Conservation (phyloP, 305 asterid genomes). For the Solanum aculeatissimum region DNA sequence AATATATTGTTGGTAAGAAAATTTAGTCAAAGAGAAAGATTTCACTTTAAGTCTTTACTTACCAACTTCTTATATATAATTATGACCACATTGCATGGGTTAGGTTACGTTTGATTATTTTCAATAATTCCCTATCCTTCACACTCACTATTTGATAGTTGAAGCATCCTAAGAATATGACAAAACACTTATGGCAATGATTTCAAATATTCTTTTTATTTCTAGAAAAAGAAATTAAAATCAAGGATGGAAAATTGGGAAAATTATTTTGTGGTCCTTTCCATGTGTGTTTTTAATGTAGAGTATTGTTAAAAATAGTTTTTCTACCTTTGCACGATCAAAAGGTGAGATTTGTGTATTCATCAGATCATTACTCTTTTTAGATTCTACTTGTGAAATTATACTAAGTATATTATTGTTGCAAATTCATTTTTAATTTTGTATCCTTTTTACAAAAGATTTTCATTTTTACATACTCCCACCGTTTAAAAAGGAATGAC, state of each 20-base stretch:
- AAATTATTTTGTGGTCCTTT: too few relatives aligned
- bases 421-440: neutral
- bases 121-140: neutral
- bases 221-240: neutral
- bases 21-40: neutral
- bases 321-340: neutral
- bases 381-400: neutral
- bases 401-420: neutral
- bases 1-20: neutral
- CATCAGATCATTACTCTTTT: too few relatives aligned
- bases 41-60: neutral
- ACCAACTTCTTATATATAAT: constrained; percentile 1
- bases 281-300: too few relatives aligned
- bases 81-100: neutral
- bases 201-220: neutral
- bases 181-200: neutral
- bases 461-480: neutral
- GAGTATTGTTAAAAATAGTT: neutral
- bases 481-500: too few relatives aligned
- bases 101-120: neutral
- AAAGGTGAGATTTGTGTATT: neutral
- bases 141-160: neutral
- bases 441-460: neutral
- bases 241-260: neutral
- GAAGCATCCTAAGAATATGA: neutral